A percentile compares a stretch with the other conserved stretches of the same genome.
Conservation (phyloP, 352 stramenopile genomes). For the Elongisporangium prolatum region DNA sequence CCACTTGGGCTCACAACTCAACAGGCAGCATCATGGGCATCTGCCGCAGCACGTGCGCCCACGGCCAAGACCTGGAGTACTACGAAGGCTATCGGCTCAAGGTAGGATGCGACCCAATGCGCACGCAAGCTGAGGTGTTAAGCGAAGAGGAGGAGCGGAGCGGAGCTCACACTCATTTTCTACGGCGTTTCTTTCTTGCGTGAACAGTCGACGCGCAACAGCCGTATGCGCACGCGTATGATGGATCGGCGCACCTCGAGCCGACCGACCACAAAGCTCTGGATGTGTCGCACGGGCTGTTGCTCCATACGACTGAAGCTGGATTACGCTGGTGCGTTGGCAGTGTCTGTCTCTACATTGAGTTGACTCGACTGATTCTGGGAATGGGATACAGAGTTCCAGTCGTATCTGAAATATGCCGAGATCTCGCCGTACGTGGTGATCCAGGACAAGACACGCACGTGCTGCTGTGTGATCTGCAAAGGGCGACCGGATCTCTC, state of each 20-base stretch:
- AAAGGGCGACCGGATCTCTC: conserved; percentile 21
- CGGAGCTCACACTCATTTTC: background rate
- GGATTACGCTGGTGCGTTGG: conserved; percentile 46
- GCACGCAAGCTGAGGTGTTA: too few relatives aligned
- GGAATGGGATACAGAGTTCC: conserved; percentile 46
- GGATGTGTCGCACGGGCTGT: conserved; percentile 57
- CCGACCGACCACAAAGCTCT: conserved; percentile 31
- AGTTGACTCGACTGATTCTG: background rate
- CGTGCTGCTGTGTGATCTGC: conserved; percentile 62
- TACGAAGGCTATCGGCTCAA: conserved; percentile 57
- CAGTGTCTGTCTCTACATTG: background rate
- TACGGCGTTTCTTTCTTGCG: background rate
- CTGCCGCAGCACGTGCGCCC: conserved; percentile 45
- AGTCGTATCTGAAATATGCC: conserved; percentile 60
- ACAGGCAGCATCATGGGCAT: conserved; percentile 31
- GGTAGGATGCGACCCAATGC: too few relatives aligned
- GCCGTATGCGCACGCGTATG: conserved; percentile 12
- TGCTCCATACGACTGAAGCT: conserved; percentile 74
- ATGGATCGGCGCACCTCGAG: conserved; percentile 5
- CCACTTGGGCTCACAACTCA: background rate
- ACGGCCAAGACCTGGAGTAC: conserved; percentile 48
- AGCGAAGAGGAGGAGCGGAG: background rate
- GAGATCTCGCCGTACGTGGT: conserved; percentile 65
- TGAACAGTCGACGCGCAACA: conserved; percentile 13
- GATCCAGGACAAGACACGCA: conserved; percentile 43